Base-by-base conservation (phyloP, 164 flowering plant species). In the Vitis cinerea region DNA sequence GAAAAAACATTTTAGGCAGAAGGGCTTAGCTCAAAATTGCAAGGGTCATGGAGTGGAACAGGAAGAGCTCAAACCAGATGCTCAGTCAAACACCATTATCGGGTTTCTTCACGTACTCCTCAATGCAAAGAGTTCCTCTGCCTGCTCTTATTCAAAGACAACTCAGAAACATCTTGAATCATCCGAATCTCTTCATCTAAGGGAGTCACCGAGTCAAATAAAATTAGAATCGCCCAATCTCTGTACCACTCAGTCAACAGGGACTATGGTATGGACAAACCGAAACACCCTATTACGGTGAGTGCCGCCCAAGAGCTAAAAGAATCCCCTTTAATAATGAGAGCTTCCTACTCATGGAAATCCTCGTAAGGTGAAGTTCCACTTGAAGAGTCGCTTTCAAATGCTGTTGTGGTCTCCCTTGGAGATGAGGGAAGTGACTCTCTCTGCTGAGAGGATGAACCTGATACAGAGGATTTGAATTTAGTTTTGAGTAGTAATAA, bases 331-430 rank as follows among this genome's bases (percentile, higher is more conserved):
- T 37, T 37, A 37, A 37, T 37, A 37, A 37, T 7, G 44, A 37
- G 44, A 37, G 44, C 44, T 31, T 30, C 50, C 71, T 76, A 82
- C 54, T 90, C 91, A 64, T 85, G 78, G 75, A 89, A 82, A 69
- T 92, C 97, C 73, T 91, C 95, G 16, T 86, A 89, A 11, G 93
- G 92, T 11, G 96, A 88, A 50, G 98, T 88, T 63, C 82, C 97
- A 64, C 90, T 82, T 1, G 97, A 90, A 44, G 92, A 87, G 68
- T 91, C 96, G 66, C 86, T 85, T 72, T 88, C 94, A 74, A 73
- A 88, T 59, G 90, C 85, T 9, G 90, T 86, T 9, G 87, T 76
- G 23, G 81, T 77, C 62, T 91, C 97, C 76, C 80, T 83, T 37
- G 99, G 91, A 27, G 97, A 86, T 14, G 84, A 73, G 3, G 86